Base-by-base conservation (phyloP, 208 protist species). In the Crithidia expoeki region DNA sequence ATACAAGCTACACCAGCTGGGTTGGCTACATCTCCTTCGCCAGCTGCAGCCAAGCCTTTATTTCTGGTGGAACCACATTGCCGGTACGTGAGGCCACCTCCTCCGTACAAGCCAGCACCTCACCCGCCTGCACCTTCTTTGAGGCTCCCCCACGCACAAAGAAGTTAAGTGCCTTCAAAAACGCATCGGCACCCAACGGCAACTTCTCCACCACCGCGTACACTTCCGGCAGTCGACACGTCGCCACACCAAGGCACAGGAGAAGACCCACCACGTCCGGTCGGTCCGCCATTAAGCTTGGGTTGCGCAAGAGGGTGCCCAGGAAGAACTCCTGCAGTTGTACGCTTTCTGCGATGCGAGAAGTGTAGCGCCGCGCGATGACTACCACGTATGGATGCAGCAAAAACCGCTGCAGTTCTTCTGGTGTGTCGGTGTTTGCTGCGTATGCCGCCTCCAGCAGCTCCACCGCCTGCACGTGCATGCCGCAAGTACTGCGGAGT, bases 31-130 rank as follows among this genome's bases (percentile, higher is more conserved):
- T 63, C 17, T 76, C 63, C 51, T 36, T 71, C 16, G 58, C 52
- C 12, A 94, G 79, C 62, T 90, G 57, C 46, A 92, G 66, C 86
- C 89, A 94, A 52, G 69, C 64, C 49, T 70, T 65, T 64, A 94
- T 69, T 52, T 86, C 81, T 23, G 58, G 57, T 2, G 89, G 86
- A 10, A 85, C 75, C 27, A 71, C 50, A 28, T 78, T 68, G 0
- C 60, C 70, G 12, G 83, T 53, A 14, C 65, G 62, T 32, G 56
- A 30, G 4, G 76, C 81, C 40, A 87, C 67, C 32, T 65, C 72
- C 33, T 60, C 55, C 70, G 92, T 68, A 49, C 88, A 79, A 17
- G 63, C 50, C 55, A 92, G 74, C 51, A 72, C 68, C 9, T 84
- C 79, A 16, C 60, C 71, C 27, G 85, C 67, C n/a, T 78, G 62